These are phyloP conservation scores for Blumeriella jaapii DNA, from an alignment of 2,329 filamentous ascomycete genomes.

Conservation along the genomic window DNA sequence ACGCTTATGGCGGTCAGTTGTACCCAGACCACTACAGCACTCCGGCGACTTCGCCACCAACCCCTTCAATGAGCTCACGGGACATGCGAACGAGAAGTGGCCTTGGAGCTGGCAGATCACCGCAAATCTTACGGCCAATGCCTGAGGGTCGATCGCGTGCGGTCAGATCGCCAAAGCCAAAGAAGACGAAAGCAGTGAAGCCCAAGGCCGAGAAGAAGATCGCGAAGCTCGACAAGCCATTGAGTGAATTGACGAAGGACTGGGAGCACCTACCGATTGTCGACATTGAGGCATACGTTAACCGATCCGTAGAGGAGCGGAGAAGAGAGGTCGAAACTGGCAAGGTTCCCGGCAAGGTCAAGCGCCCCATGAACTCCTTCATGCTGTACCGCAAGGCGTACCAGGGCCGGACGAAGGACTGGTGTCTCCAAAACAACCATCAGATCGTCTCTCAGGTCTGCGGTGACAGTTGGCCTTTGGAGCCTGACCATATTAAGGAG, in stretches of 20 bases:
- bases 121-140: constrained; percentile 20
- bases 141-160: constrained; percentile 19
- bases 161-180: constrained; percentile 24
- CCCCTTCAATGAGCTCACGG: constrained; percentile 27
- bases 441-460: constrained; percentile 84
- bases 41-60: constrained; percentile 41
- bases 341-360: constrained; percentile 63
- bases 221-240: constrained; percentile 49
- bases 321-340: constrained; percentile 55
- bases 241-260: constrained; percentile 60
- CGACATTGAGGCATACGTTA: constrained; percentile 73
- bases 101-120: constrained; percentile 15
- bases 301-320: constrained; percentile 55
- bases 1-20: constrained; percentile 12
- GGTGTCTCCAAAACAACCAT: constrained; percentile 80
- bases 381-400: constrained; percentile 95
- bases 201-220: constrained; percentile 34
- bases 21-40: constrained; percentile 35
- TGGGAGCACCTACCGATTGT: constrained; percentile 50
- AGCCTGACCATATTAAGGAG: constrained; percentile 59
- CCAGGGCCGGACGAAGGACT: constrained; percentile 73
- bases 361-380: constrained; percentile 93
- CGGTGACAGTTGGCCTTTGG: constrained; percentile 75
- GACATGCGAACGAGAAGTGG: constrained; percentile 25
- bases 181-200: constrained; percentile 29